phyloP scores from a whole-genome alignment of 73 alveolate species.

The Tetrahymena borealis region DNA sequence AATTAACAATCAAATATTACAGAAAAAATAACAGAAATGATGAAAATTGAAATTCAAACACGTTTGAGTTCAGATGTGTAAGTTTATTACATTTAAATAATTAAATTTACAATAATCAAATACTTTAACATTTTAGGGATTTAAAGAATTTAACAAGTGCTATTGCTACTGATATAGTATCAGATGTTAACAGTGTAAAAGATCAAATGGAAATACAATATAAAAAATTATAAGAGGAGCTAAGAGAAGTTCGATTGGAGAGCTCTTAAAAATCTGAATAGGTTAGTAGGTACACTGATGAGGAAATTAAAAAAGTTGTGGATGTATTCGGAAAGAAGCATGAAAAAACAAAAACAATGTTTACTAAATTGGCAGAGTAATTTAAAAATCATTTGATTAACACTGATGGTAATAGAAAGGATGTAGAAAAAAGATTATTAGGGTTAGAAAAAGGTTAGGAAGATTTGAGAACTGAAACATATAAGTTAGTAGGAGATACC shows the following conservation, averaged over 20 bases:
- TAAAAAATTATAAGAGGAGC: not conserved
- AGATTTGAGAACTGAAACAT: slow-evolving; percentile 9
- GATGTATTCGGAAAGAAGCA: slow-evolving; percentile 13
- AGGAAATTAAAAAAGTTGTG: slow-evolving; percentile 21
- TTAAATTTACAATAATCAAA: not conserved
- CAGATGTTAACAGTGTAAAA: slow-evolving; percentile 24
- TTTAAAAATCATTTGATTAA: slow-evolving; percentile 12
- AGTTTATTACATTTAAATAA: not conserved
- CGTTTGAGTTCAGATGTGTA: slow-evolving; percentile 25
- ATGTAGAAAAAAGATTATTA: not conserved
- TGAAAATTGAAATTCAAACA: slow-evolving; percentile 26
- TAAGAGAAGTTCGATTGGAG: slow-evolving; percentile 7
- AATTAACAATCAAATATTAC: slow-evolving; percentile 11
- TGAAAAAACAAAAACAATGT: slow-evolving; percentile 25
- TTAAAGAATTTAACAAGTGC: slow-evolving; percentile 33
- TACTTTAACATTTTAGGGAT: not conserved
- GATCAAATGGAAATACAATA: slow-evolving; percentile 15
- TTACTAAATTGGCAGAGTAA: slow-evolving; percentile 20
- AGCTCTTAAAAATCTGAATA: slow-evolving; percentile 13
- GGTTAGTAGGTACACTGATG: slow-evolving; percentile 15
- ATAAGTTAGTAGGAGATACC: not conserved
- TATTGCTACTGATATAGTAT: slow-evolving; percentile 27
- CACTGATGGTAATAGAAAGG: slow-evolving; percentile 7
- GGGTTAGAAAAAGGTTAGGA: slow-evolving; percentile 12
- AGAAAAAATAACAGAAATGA: slow-evolving; percentile 38